Base-by-base conservation (phyloP, 2,329 filamentous ascomycete species). In the Aspergillus ruber region DNA sequence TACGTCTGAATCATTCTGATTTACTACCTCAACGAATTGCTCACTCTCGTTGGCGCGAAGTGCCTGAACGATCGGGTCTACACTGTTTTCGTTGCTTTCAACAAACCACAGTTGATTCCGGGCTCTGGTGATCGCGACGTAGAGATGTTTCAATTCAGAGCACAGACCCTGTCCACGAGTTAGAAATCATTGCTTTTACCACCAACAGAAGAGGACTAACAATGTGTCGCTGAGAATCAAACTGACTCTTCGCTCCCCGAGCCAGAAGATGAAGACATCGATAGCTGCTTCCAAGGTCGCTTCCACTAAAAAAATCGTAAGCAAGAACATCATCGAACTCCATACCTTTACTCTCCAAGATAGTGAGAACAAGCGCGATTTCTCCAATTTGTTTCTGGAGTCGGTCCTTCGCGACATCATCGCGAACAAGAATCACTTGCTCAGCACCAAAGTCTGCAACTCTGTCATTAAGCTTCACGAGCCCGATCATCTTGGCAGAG, bases 311-410 rank as follows among this genome's bases (percentile, higher is more conserved):
- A 25, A 66, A 65, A 35, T 67, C 53, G 39, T 58, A 65, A 5
- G 65, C 33, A 23, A 67, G 53, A 1, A 67, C 65, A 44, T 67
- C 63, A 25, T 67, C 61, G 44, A 66, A 67, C 23, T 67, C 65
- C 64, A 67, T 67, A 3, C 64, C 64, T 40, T 67, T 67, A 23
- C 60, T 62, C 41, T 67, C 56, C 2, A 65, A 46, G 20, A 67
- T 61, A 0, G 63, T 67, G 4, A 67, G 50, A 17, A 66, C 55
- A 10, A 65, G 45, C 1, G 59, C 61, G 25, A 57, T 51, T 5
- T 60, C 52, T 1, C 62, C 61, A 17, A 67, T 59, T 7, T 52
- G 46, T 0, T 43, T 32, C 41, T 58, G 51, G 6, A 66, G 40
- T 9, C 43, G 50, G n/a, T 49, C 41, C 32, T 63, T 65, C 6